Base-by-base conservation (phyloP, 352 stramenopile genomes). In the Globisporangium polare region DNA sequence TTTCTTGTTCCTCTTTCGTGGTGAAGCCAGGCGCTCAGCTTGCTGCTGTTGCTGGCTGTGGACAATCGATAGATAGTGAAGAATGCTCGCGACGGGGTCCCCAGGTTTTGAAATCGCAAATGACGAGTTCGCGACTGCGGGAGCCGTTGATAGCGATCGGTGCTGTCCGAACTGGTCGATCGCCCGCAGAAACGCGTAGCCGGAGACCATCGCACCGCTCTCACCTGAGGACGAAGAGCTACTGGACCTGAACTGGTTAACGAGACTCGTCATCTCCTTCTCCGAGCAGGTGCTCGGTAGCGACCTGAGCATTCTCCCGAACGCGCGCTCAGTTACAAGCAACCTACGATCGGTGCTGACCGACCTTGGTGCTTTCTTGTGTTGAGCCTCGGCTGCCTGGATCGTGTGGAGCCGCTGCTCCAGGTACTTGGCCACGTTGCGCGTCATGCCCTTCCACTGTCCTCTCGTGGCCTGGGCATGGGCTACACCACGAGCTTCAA, bases 1-100 rank as follows among this genome's bases (percentile, higher is more conserved):
- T 33, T 18, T 53, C n/a, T 27, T 24, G 2, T 43, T 64, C 33
- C 27, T 46, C 27, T 39, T 75, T 37, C 29, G 31, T 24, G 20
- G 12, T 9, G 35, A 53, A 7, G 10, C 10, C 2, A 29, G 20
- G 1, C 15, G 47, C 24, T 52, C 24, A 1, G 6, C 37, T 10
- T 42, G 46, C 10, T 62, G 55, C 26, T 65, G 57, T 17, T 79
- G 62, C 5, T 75, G 56, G 17, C 65, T 33, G 49, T 77, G 62
- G 2, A 78, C 45, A 31, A 89, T 59, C 18, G 69, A 65, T 7
- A 89, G 66, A 63, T 86, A 89, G 50, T 83, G 73, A 22, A 89
- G 61, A 58, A 90, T 73, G 3, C 68, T 69, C 0, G 71, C 66
- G 9, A 78, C 67, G 7, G 58, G 63, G 24, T 77, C 69, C 8